These are phyloP conservation scores for Orbilia ellipsospora DNA, from an alignment of 2,329 filamentous ascomycete genomes.

Conservation along the genomic window DNA sequence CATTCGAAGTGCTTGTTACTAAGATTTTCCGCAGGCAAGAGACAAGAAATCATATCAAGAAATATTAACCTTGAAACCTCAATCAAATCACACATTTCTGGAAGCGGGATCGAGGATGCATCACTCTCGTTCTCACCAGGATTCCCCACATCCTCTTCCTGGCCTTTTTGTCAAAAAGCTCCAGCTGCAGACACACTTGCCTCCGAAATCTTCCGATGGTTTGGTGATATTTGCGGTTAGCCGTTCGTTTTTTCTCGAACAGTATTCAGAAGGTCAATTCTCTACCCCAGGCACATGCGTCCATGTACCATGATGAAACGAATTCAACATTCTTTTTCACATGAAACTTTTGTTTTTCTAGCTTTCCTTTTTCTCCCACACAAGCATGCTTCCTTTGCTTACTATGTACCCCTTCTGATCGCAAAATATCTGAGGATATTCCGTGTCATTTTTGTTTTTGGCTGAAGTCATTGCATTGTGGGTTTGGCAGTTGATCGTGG, in stretches of 20 bases:
- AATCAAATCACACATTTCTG: too few relatives aligned
- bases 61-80: too few relatives aligned
- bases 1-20: too few relatives aligned
- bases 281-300: slow-evolving; percentile 1
- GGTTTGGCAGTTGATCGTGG: neutral
- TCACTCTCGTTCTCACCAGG: slow-evolving; percentile 4
- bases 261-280: slow-evolving; percentile 52
- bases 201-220: slow-evolving; percentile 53
- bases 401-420: neutral
- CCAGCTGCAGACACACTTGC: too few relatives aligned
- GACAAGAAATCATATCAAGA: too few relatives aligned
- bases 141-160: slow-evolving; percentile 47
- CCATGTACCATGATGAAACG: slow-evolving; percentile 18
- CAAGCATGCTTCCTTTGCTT: neutral
- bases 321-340: slow-evolving; percentile 17
- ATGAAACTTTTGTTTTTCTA: slow-evolving; percentile 12
- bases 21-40: too few relatives aligned
- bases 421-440: neutral
- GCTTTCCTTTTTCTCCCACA: neutral
- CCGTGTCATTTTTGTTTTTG: too few relatives aligned
- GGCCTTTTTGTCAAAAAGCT: too few relatives aligned
- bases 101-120: too few relatives aligned
- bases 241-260: neutral
- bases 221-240: slow-evolving; percentile 38
- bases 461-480: too few relatives aligned